phyloP scores from a whole-genome alignment of 305 asterid species.

The Fraxinus greggii region DNA sequence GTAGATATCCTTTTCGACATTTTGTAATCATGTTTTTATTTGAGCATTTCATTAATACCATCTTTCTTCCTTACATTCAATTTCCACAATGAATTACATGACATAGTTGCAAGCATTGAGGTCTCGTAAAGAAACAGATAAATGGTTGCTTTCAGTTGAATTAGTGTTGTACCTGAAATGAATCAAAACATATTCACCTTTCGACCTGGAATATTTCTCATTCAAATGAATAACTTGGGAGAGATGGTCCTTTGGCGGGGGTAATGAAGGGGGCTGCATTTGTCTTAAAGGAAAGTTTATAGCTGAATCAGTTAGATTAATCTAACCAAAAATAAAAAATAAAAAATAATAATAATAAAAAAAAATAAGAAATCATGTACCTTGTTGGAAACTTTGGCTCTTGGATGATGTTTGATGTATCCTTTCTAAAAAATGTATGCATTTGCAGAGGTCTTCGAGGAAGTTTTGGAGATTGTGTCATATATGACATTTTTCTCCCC shows the following conservation, averaged over 20 bases:
- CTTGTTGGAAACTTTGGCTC: not conserved
- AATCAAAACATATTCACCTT: not conserved
- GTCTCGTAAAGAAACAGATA: not conserved
- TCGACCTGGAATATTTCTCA: not conserved
- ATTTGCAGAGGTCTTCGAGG: slow-evolving; percentile 96
- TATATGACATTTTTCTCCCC: slow-evolving; percentile 98
- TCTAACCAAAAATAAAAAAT: not conserved
- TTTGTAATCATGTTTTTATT: slow-evolving; percentile 1
- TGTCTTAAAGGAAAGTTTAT: not conserved
- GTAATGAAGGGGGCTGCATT: not conserved
- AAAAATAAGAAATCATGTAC: not conserved
- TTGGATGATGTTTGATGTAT: not conserved
- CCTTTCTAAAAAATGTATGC: slow-evolving; percentile 8
- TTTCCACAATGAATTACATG: not conserved
- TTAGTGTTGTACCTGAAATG: not conserved
- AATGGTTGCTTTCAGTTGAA: not conserved
- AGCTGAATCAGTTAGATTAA: slow-evolving; percentile 5
- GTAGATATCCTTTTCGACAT: slow-evolving; percentile 34
- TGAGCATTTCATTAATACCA: not conserved
- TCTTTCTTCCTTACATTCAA: not conserved
- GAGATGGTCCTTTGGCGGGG: slow-evolving; percentile 12
- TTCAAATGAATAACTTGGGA: not conserved
- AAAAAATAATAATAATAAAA: not conserved
- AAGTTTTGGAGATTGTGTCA: slow-evolving; percentile 95
- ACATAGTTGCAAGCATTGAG: not conserved